Percentiles rank a stretch among this genome's conserved stretches.
Evolutionary conservation across 805 yeast species (phyloP).

Genomic region (Yarrowia deformans): DNA sequence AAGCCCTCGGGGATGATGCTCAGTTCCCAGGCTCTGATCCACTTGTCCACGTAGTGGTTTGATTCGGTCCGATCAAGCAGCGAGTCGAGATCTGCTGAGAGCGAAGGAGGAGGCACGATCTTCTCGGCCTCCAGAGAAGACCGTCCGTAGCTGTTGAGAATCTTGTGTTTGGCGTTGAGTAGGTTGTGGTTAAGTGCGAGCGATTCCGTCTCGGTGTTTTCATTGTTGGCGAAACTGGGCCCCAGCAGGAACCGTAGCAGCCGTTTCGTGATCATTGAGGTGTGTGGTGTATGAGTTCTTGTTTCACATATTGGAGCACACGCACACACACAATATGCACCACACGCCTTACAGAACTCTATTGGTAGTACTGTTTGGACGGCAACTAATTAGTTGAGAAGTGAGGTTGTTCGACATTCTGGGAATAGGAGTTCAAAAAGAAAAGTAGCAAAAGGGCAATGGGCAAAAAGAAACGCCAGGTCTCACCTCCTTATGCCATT

Average conservation of each 20-base stretch:
- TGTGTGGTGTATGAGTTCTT: neutral
- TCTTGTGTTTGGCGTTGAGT: slow-evolving; percentile 35
- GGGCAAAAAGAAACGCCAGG: neutral
- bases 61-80: slow-evolving; percentile 7
- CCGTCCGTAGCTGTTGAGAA: slow-evolving; percentile 30
- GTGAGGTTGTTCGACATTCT: too few species aligned
- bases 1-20: slow-evolving; percentile 18
- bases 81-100: neutral
- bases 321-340: neutral
- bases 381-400: too few species aligned
- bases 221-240: slow-evolving; percentile 19
- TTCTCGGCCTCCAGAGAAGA: slow-evolving; percentile 26
- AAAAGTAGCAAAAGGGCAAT: neutral
- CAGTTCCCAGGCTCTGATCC: slow-evolving; percentile 20
- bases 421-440: neutral
- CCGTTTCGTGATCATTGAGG: slow-evolving; percentile 28
- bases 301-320: neutral
- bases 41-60: slow-evolving; percentile 9
- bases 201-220: slow-evolving; percentile 27
- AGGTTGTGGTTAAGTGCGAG: slow-evolving; percentile 11
- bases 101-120: neutral
- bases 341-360: slow-evolving; percentile 5
- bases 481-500: neutral
- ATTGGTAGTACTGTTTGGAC: neutral
- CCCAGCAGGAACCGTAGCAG: slow-evolving; percentile 27